Conservation (phyloP, 805 yeast species). For the Candida endomychidarum region DNA sequence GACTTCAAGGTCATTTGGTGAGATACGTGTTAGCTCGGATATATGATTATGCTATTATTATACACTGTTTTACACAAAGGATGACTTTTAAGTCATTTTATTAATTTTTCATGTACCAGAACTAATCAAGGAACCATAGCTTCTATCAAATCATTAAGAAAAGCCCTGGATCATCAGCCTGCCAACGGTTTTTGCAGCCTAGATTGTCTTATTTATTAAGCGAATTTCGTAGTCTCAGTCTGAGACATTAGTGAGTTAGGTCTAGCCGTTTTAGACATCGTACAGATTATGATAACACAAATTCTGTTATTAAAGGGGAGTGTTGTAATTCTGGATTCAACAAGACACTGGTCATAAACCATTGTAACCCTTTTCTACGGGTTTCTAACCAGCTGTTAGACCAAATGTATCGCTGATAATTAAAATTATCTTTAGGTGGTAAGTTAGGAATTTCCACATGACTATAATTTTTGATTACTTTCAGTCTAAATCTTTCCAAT, state of each 20-base stretch:
- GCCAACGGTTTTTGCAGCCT: no score
- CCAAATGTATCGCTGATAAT: constrained; percentile 37
- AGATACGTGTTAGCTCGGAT: no score
- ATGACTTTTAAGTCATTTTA: background rate
- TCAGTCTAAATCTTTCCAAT: constrained; percentile 47
- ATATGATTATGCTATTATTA: background rate
- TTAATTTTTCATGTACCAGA: no score
- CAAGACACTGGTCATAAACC: constrained; percentile 55
- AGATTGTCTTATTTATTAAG: no score
- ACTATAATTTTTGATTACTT: constrained; percentile 46
- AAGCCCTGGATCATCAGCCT: no score
- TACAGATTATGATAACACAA: constrained; percentile 6
- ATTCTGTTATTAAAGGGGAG: constrained; percentile 34
- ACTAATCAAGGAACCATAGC: no score
- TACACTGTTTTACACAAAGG: background rate
- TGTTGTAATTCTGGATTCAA: constrained; percentile 48
- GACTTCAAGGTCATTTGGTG: no score
- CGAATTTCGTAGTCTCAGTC: no score
- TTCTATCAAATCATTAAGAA: no score
- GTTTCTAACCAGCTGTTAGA: constrained; percentile 49
- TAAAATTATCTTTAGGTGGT: constrained; percentile 52
- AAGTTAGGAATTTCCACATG: constrained; percentile 41
- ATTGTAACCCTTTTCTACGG: constrained; percentile 57
- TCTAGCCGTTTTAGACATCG: background rate
- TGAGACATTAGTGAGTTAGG: no score